Conservation (phyloP, 179 eudicot genomes). For the Monotropa hypopitys region DNA sequence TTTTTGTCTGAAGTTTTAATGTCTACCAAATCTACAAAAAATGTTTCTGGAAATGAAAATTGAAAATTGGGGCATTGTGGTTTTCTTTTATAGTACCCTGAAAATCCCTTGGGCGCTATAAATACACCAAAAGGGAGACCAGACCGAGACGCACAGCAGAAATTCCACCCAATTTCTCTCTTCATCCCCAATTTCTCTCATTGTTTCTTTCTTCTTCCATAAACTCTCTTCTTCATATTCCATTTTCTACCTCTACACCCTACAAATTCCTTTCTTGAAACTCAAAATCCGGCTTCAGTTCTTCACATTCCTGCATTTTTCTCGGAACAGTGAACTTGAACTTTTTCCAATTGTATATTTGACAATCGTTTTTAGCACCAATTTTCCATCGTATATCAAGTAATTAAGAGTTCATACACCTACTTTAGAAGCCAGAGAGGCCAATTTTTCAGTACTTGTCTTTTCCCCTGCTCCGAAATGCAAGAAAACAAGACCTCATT, state of each 20-base stretch:
- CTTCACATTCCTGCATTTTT: not conserved
- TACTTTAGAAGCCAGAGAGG: conserved; percentile 16
- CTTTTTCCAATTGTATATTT: not conserved
- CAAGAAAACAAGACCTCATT: conserved; percentile 25
- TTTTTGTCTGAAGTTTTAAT: too few species aligned
- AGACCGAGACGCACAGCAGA: not conserved
- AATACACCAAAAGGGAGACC: not conserved
- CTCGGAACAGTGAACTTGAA: not conserved
- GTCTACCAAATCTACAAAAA: too few species aligned
- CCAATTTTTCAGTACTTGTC: conserved; percentile 14
- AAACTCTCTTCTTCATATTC: not conserved
- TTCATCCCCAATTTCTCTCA: not conserved
- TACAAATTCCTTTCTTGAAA: not conserved
- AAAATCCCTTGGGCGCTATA: not conserved
- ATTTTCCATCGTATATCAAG: not conserved
- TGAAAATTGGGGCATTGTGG: too few species aligned
- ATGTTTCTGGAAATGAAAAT: too few species aligned
- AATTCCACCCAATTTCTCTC: not conserved
- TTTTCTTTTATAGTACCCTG: too few species aligned
- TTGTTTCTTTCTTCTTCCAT: not conserved
- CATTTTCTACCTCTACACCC: not conserved
- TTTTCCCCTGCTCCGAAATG: conserved; percentile 24
- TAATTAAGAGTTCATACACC: too few species aligned
- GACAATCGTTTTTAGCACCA: conserved; percentile 11
- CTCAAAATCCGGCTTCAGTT: not conserved